phyloP scores from a whole-genome alignment of 116 monocot genomes.

The Zostera marina region DNA sequence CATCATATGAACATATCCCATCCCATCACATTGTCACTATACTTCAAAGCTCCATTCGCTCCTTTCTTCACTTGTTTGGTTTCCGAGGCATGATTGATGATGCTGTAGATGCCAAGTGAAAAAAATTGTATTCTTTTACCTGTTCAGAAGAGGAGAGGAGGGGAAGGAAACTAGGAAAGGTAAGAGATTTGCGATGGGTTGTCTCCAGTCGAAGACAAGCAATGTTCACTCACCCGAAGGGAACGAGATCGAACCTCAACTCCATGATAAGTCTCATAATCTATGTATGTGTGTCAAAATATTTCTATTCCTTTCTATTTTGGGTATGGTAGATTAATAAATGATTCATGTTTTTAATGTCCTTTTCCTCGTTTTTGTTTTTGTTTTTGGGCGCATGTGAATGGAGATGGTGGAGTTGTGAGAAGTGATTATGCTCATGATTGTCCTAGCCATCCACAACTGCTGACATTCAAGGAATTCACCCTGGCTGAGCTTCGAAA shows the following conservation, averaged over 20 bases:
- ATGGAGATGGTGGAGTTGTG: constrained; percentile 23
- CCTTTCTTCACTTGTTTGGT: background rate
- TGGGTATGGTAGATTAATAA: no score
- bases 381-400: constrained; percentile 4
- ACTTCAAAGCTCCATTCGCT: no score
- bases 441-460: constrained; percentile 20
- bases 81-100: background rate
- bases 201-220: constrained; percentile 73
- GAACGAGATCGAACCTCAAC: constrained; percentile 21
- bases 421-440: constrained; percentile 3
- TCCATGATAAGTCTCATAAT: constrained; percentile 25
- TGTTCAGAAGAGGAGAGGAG: background rate
- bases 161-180: background rate
- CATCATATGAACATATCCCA: no score
- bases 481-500: constrained; percentile 58
- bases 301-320: no score
- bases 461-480: constrained; percentile 79
- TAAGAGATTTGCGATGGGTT: constrained; percentile 36
- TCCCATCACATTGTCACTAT: no score
- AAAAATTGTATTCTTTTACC: background rate
- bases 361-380: constrained; percentile 1
- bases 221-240: constrained; percentile 51
- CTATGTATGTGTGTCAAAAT: background rate
- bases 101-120: background rate
- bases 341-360: background rate